Conservation (phyloP, 2,329 filamentous ascomycete species). For the Aspergillus versicolor region DNA sequence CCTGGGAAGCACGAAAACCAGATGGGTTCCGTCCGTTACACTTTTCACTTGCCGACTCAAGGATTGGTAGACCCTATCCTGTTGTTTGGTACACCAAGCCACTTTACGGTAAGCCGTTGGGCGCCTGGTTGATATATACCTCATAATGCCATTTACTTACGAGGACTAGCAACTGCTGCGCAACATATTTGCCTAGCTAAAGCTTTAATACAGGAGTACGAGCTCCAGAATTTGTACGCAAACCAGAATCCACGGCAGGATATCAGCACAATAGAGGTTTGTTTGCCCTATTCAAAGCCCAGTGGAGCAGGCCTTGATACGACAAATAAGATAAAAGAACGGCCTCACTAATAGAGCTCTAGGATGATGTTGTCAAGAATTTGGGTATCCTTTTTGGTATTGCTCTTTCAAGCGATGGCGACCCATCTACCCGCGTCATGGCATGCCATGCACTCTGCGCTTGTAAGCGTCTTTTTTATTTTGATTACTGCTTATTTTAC, state of each 20-base stretch:
- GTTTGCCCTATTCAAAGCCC: neutral
- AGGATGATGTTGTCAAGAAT: constrained; percentile 29
- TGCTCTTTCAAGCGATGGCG: constrained; percentile 33
- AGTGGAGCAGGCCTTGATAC: neutral
- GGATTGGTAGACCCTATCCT: constrained; percentile 31
- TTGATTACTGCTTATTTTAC: neutral
- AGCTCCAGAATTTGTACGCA: constrained; percentile 20
- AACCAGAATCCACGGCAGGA: constrained; percentile 15
- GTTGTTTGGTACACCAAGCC: constrained; percentile 33
- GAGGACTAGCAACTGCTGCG: constrained; percentile 27
- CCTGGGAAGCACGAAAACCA: constrained; percentile 29
- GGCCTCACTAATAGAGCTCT: neutral
- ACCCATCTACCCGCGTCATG: constrained; percentile 33
- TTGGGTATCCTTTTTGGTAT: constrained; percentile 34
- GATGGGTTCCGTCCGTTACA: constrained; percentile 32
- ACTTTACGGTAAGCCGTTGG: constrained; percentile 27
- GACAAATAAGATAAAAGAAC: neutral
- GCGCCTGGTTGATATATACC: neutral
- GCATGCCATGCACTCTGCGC: constrained; percentile 35
- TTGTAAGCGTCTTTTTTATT: constrained; percentile 21
- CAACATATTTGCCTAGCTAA: constrained; percentile 37
- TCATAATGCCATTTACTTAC: constrained; percentile 1
- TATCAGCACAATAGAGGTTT: constrained; percentile 23
- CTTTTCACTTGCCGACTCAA: constrained; percentile 26
- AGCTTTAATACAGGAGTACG: constrained; percentile 25